Conservation (phyloP, 2,329 filamentous ascomycete genomes). For the Beauveria brongniartii region DNA sequence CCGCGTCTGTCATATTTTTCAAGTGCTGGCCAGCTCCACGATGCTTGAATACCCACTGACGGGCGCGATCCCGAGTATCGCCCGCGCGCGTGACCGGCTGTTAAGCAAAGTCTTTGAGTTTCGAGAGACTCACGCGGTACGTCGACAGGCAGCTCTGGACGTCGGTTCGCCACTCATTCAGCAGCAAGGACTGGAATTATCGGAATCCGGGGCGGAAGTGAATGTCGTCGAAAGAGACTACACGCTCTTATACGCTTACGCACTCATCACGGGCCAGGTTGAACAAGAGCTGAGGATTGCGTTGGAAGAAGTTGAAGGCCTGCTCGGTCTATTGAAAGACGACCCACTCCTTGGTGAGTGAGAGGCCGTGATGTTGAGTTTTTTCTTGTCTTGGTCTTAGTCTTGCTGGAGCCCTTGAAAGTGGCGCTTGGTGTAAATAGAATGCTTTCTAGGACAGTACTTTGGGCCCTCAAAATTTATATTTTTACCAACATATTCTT, state of each 20-base stretch:
- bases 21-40: conserved; percentile 77
- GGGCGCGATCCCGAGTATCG: conserved; percentile 71
- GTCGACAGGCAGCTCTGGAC: neutral
- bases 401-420: too few relatives aligned
- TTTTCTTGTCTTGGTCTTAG: too few relatives aligned
- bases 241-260: conserved; percentile 87
- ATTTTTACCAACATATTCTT: too few relatives aligned
- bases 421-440: too few relatives aligned
- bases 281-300: conserved; percentile 51
- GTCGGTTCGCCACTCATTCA: neutral
- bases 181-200: neutral
- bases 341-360: conserved; percentile 32
- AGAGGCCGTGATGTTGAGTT: conserved; percentile 20
- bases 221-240: conserved; percentile 60
- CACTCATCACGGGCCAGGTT: conserved; percentile 53
- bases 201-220: conserved; percentile 19
- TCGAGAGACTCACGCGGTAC: conserved; percentile 48
- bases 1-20: conserved; percentile 74
- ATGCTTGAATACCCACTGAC: conserved; percentile 85
- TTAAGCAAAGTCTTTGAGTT: conserved; percentile 80
- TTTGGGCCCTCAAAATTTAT: too few relatives aligned
- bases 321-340: conserved; percentile 45
- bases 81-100: conserved; percentile 66
- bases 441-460: too few relatives aligned
- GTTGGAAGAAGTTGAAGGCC: conserved; percentile 46